Evolutionary conservation across 2,329 filamentous ascomycete species (phyloP), one percentile per base, ranked within the genome.

Genomic region (Lecanosticta acicola): DNA sequence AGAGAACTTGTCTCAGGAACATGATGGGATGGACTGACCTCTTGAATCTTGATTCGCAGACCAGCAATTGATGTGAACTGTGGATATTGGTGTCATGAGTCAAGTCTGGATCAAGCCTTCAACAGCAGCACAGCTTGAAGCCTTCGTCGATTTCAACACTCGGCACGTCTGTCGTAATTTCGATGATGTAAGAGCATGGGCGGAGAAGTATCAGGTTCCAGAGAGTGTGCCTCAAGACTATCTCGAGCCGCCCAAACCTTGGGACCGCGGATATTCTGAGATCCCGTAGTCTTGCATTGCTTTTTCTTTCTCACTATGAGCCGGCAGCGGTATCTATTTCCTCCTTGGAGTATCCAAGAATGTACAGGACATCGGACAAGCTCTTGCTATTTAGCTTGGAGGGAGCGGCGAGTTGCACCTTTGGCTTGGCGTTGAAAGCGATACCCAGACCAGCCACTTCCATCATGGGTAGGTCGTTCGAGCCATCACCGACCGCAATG

Each of bases 381-480:
- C 75, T 85, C 50, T 79, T 74, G 17, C 81, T 78, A 60, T 93
- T 93, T 50, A 93, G 66, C 34, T 84, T 74, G 11, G 82, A 81
- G 20, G 81, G 80, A 2, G 87, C 87, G 64, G 85, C 80, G 71
- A 83, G 79, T 69, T 93, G 87, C 45, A 93, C 87, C 48, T 81
- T 75, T 1, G 86, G 85, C 72, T 93, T 93, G 8, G 87, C 87
- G 61, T 90, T 87, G 76, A 87, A 90, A 1, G 87, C 87, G 2
- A 93, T 81, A 16, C 87, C 87, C 32, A 91, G 67, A 0, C 85
- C 85, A 0, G 87, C 86, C 39, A 78, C 77, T 7, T 74, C 75
- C 74, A 93, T 80, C 87, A 93, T 93, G 47, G 84, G 71, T 54
- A 93, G 66, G 62, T 93, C 87, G 60, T 93, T 93, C 32, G 86